These are phyloP conservation scores for Citrus inodora DNA, from an alignment of 345 rosid species.

Conservation along the genomic window DNA sequence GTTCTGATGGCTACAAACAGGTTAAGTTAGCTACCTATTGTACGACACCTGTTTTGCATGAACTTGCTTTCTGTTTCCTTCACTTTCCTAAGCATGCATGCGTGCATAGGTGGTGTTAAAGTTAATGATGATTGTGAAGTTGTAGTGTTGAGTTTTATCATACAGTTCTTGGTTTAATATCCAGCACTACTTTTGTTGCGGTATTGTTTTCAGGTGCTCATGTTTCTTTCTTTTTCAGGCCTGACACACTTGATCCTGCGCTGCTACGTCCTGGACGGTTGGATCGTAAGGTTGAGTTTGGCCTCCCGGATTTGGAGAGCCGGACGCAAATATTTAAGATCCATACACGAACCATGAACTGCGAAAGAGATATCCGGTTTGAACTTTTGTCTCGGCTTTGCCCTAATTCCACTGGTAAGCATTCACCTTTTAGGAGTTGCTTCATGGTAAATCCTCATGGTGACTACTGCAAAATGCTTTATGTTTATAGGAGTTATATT, in stretches of 20 bases:
- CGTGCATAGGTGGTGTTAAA: neutral
- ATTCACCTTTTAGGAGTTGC: neutral
- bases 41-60: neutral
- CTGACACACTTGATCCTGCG: conserved; percentile 93
- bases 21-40: conserved; percentile 22
- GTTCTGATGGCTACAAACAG: conserved; percentile 98
- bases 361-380: conserved; percentile 80
- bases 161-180: neutral
- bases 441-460: neutral
- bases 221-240: conserved; percentile 39
- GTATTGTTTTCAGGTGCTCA: neutral
- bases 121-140: neutral
- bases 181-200: neutral
- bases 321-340: conserved; percentile 90
- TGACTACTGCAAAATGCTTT: neutral
- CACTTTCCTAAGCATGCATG: neutral
- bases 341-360: conserved; percentile 90
- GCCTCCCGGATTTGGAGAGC: conserved; percentile 92
- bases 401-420: conserved; percentile 84
- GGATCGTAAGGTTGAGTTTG: conserved; percentile 95
- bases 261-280: conserved; percentile 86
- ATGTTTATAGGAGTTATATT: neutral
- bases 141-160: neutral
- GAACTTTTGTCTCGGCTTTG: conserved; percentile 92
- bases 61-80: neutral